These are phyloP conservation scores for Zalaria obscura DNA, from an alignment of 2,329 filamentous ascomycete genomes.

Conservation along the genomic window DNA sequence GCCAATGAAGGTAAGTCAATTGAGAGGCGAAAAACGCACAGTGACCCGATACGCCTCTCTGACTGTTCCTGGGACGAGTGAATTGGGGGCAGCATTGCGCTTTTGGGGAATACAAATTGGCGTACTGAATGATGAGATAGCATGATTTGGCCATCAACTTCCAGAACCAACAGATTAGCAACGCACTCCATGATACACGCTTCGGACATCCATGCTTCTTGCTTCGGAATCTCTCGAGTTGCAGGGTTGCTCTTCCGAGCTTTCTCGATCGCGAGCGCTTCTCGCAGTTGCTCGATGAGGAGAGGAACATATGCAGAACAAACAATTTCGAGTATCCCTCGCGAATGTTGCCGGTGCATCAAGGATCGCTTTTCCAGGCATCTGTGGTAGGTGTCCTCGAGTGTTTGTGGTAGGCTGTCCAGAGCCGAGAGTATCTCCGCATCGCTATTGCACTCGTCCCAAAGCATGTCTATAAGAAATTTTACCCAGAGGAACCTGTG, in stretches of 20 bases:
- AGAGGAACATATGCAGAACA: constrained; percentile 1
- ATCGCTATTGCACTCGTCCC: constrained; percentile 1
- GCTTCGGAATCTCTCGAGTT: neutral
- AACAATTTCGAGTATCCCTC: neutral
- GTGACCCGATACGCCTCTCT: neutral
- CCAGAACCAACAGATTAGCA: constrained; percentile 1
- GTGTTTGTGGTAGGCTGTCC: neutral
- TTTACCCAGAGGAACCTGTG: constrained; percentile 4
- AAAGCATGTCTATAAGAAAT: constrained; percentile 3
- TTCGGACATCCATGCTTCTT: neutral
- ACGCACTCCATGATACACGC: neutral
- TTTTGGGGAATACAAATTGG: neutral
- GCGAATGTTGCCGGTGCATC: neutral
- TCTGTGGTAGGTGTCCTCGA: constrained; percentile 1
- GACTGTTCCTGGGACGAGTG: neutral
- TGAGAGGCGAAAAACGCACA: neutral
- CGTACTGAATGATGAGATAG: constrained; percentile 5
- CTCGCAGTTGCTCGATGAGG: constrained; percentile 1
- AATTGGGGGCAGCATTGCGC: neutral
- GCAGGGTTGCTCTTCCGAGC: too few relatives aligned
- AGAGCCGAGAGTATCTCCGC: neutral
- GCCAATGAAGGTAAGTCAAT: neutral
- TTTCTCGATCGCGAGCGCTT: constrained; percentile 1
- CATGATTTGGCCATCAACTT: neutral
- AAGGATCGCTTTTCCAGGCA: neutral